These are phyloP conservation scores for Helminthosporium solani DNA, from an alignment of 2,329 filamentous ascomycete genomes.

Conservation along the genomic window DNA sequence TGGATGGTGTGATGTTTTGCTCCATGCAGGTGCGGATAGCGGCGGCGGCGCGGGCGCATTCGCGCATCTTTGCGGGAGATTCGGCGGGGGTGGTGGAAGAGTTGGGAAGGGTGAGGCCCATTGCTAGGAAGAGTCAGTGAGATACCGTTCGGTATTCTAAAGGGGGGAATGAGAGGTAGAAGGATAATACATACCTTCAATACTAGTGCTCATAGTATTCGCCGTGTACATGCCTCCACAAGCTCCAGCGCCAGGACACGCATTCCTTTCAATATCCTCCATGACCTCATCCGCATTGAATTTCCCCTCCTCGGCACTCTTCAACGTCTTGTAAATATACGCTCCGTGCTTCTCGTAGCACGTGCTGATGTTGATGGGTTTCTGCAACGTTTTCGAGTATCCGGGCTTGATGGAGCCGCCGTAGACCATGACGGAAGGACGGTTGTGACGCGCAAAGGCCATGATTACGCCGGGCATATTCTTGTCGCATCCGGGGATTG, in stretches of 20 bases:
- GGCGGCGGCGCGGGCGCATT: constrained; percentile 52
- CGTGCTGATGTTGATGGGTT: constrained; percentile 81
- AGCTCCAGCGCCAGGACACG: constrained; percentile 80
- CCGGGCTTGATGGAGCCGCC: constrained; percentile 92
- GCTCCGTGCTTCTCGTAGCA: constrained; percentile 88
- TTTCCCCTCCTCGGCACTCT: constrained; percentile 66
- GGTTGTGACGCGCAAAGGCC: constrained; percentile 92
- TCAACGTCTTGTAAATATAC: constrained; percentile 72
- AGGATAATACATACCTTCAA: constrained; percentile 42
- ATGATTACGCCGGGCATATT: constrained; percentile 75
- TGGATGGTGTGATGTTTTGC: constrained; percentile 51
- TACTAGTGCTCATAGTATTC: constrained; percentile 55
- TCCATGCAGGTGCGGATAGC: constrained; percentile 54
- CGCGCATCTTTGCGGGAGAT: constrained; percentile 53
- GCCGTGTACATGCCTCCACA: constrained; percentile 75
- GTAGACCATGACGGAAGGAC: constrained; percentile 96
- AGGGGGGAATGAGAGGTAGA: neutral
- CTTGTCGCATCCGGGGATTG: constrained; percentile 97
- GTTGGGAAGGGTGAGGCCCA: constrained; percentile 54
- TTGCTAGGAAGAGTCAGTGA: constrained; percentile 20
- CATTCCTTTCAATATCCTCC: constrained; percentile 87
- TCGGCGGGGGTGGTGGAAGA: constrained; percentile 54
- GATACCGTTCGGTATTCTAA: neutral
- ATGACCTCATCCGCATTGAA: constrained; percentile 76
- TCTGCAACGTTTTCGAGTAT: constrained; percentile 73